Percentiles rank a stretch among this genome's conserved stretches.
Conservation (phyloP, 768 basidiomycete species). For the Dacryopinax primogenitus region DNA sequence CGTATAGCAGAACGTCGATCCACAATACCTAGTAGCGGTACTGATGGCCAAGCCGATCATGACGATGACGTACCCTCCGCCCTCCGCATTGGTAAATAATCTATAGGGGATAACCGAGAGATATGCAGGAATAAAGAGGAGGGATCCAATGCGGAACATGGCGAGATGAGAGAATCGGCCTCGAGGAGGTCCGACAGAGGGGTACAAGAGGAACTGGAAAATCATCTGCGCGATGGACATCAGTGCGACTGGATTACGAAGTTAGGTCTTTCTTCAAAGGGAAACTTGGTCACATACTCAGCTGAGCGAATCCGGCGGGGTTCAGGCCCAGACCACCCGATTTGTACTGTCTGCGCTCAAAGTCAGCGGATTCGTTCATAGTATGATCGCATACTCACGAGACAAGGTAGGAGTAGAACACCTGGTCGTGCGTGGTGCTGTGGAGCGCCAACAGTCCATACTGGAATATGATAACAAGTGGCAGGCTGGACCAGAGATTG, state of each 20-base stretch:
- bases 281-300: conserved; percentile 42
- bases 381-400: conserved; percentile 40
- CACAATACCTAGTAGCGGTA: conserved; percentile 82
- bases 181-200: conserved; percentile 71
- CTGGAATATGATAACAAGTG: conserved; percentile 73
- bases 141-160: conserved; percentile 80
- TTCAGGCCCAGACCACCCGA: conserved; percentile 84
- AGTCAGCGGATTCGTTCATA: no score
- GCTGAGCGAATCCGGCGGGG: conserved; percentile 82
- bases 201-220: conserved; percentile 84
- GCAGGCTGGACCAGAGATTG: conserved; percentile 47
- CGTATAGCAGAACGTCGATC: conserved; percentile 80
- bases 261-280: not conserved
- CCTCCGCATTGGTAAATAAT: conserved; percentile 51
- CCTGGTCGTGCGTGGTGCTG: conserved; percentile 29
- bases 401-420: conserved; percentile 43
- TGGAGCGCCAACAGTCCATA: conserved; percentile 84
- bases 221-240: conserved; percentile 92
- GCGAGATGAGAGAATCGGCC: conserved; percentile 71
- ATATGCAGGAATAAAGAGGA: conserved; percentile 83
- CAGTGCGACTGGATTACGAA: conserved; percentile 52
- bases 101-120: conserved; percentile 65
- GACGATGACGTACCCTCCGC: conserved; percentile 61
- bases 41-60: conserved; percentile 63
- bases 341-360: conserved; percentile 51